phyloP scores from a whole-genome alignment of 2,329 filamentous ascomycete species.

The Huntiella moniliformis region DNA sequence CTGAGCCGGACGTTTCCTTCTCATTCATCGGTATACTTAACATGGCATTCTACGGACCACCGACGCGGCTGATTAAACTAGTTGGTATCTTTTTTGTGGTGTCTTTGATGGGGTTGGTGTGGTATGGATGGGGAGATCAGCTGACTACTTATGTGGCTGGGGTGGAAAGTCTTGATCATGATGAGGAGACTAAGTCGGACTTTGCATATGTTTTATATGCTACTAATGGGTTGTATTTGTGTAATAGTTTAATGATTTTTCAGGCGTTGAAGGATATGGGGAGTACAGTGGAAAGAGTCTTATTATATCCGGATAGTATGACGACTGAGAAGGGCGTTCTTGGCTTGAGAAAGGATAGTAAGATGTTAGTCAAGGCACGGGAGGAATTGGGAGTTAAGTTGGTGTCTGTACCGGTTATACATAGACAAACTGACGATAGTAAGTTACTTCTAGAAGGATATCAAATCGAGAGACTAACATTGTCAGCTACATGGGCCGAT shows the following conservation, averaged over 20 bases:
- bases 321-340: constrained; percentile 15
- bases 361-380: constrained; percentile 23
- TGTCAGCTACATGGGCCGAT: constrained; percentile 37
- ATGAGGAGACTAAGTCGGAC: constrained; percentile 17
- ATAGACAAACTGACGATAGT: constrained; percentile 18
- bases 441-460: constrained; percentile 12
- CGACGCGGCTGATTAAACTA: no score
- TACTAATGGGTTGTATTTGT: constrained; percentile 27
- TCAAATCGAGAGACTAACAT: background rate
- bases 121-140: background rate
- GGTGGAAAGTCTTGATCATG: no score
- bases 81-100: background rate
- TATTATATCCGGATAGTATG: constrained; percentile 26
- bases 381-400: constrained; percentile 27
- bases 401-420: constrained; percentile 22
- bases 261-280: constrained; percentile 23
- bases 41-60: no score
- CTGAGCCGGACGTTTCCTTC: no score
- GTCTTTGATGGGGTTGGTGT: background rate
- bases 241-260: constrained; percentile 32
- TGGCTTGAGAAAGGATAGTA: constrained; percentile 16
- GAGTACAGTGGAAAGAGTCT: constrained; percentile 25
- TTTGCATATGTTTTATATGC: constrained; percentile 33
- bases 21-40: no score
- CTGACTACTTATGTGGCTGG: background rate